Conservation (phyloP, 2,329 filamentous ascomycete genomes). For the Cryphonectria radicalis region DNA sequence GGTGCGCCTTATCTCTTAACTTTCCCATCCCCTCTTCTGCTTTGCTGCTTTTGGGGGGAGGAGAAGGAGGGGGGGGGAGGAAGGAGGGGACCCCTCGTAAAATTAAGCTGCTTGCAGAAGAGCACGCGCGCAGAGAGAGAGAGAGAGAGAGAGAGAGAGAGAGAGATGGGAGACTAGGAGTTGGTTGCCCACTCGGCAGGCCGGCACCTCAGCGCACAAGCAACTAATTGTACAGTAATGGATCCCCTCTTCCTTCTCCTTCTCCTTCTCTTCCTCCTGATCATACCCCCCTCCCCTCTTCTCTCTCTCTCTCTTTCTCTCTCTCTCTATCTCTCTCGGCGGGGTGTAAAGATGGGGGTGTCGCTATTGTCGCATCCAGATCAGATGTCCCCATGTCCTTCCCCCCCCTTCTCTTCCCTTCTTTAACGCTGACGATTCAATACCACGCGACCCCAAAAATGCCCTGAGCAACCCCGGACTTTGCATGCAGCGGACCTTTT, state of each 20-base stretch:
- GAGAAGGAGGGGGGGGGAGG: no score
- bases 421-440: not conserved
- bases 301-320: no score
- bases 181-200: not conserved
- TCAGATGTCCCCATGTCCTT: not conserved
- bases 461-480: not conserved
- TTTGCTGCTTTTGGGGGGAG: not conserved
- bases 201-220: not conserved
- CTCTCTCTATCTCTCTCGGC: no score
- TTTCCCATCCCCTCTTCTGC: not conserved
- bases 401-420: no score
- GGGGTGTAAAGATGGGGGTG: not conserved
- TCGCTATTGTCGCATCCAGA: not conserved
- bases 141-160: not conserved
- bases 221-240: not conserved
- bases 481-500: not conserved
- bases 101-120: not conserved
- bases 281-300: no score
- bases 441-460: not conserved
- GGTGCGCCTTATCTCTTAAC: conserved; percentile 21
- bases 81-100: not conserved
- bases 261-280: not conserved
- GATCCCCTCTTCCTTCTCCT: not conserved
- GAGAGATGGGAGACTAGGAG: no score
- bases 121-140: not conserved